Conservation (phyloP, 495 filamentous ascomycete genomes). For the Penicillium ochrochloron region DNA sequence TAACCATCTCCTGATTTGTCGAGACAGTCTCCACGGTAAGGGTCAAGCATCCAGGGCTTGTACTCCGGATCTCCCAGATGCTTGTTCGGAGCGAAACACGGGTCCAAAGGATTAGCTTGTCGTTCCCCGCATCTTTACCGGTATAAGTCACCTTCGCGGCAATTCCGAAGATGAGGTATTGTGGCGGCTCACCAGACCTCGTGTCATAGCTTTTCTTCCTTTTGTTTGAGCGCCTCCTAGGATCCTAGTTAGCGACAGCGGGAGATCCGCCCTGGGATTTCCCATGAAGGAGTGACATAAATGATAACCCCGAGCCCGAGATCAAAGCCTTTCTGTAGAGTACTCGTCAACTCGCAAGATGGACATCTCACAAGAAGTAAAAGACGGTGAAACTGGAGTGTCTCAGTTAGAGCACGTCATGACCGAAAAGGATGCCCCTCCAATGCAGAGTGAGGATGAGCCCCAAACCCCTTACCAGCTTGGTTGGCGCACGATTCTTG, state of each 20-base stretch:
- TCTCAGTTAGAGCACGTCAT: background rate
- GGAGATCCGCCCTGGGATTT: background rate
- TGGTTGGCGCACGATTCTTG: background rate
- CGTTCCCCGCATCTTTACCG: background rate
- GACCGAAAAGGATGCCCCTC: background rate
- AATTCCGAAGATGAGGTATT: background rate
- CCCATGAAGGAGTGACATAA: background rate
- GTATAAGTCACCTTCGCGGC: background rate
- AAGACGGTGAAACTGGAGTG: background rate
- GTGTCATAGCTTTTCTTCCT: background rate
- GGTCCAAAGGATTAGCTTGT: background rate
- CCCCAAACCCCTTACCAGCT: slow-evolving; percentile 1
- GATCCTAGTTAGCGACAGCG: background rate
- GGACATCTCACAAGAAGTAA: background rate
- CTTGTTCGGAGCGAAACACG: background rate
- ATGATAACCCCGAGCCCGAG: background rate
- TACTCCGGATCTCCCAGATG: background rate
- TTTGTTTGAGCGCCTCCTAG: background rate
- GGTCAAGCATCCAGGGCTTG: background rate
- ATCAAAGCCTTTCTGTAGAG: background rate
- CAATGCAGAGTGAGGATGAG: background rate
- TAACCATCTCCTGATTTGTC: background rate
- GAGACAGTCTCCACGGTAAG: background rate
- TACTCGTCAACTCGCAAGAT: background rate
- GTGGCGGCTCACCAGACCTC: background rate